Conservation (phyloP, 805 yeast genomes). For the Kuraishia ogatae region DNA sequence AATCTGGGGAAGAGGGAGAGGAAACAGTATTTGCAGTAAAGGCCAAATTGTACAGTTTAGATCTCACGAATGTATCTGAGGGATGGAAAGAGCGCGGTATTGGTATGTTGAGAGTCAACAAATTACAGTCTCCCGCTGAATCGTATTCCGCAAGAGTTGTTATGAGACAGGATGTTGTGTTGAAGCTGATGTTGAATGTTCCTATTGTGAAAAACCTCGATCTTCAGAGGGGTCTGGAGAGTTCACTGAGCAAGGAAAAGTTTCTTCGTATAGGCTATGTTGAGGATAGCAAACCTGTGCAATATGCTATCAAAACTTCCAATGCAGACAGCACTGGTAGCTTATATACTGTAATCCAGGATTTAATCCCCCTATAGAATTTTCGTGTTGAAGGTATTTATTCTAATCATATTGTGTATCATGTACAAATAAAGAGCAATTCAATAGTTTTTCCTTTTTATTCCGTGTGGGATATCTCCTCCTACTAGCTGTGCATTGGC, state of each 20-base stretch:
- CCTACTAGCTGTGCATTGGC: no score
- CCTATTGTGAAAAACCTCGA: conserved; percentile 57
- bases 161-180: conserved; percentile 85
- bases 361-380: conserved; percentile 19
- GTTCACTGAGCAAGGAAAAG: conserved; percentile 77
- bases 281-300: conserved; percentile 59
- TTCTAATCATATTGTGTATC: background rate
- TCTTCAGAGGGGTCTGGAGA: conserved; percentile 72
- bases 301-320: conserved; percentile 72
- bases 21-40: conserved; percentile 55
- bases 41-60: conserved; percentile 72
- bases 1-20: conserved; percentile 91
- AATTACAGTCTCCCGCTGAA: conserved; percentile 15
- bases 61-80: conserved; percentile 49
- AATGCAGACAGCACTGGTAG: conserved; percentile 51
- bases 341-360: conserved; percentile 42
- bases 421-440: background rate
- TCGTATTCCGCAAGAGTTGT: conserved; percentile 54
- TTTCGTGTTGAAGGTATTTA: background rate
- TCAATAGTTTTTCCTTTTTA: no score
- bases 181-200: conserved; percentile 73
- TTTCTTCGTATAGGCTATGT: conserved; percentile 70
- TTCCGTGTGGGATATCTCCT: no score
- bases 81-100: conserved; percentile 98
- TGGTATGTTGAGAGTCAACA: conserved; percentile 79